Evolutionary conservation across 2,329 filamentous ascomycete genomes (phyloP), one percentile per base, ranked within the genome.

Genomic region (Acarospora socialis): DNA sequence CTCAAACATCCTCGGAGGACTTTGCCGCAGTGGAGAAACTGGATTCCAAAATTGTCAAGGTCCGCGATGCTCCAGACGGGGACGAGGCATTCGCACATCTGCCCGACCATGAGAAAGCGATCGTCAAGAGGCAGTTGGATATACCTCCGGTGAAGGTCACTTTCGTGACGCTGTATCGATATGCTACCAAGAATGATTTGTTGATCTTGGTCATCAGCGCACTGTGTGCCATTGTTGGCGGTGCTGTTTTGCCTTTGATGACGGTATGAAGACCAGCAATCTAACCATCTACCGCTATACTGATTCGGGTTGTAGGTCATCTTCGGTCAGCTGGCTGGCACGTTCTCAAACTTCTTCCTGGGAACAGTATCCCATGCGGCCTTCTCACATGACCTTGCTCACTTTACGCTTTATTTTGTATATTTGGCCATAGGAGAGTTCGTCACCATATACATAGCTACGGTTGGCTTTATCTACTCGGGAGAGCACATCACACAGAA

Each of bases 391-490:
- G 58, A 73, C 37, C 60, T 92, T 44, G 58, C 59, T 6, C 61
- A 64, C 25, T 69, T 77, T 44, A 78, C 84, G 7, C 57, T 92
- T 21, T 92, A 92, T 55, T 90, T 92, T 43, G 60, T 93, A 20
- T 92, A 92, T 52, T 68, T 93, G 28, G 83, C 71, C 25, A 73
- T 92, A 36, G 83, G 66, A 41, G 78, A 86, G 49, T 92, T 92
- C 43, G 56, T 81, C 27, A 74, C 76, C 3, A 69, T 77, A 26
- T 92, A 92, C 52, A 61, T 92, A 37, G 68, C 73, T 15, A 94
- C 86, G 0, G 74, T 92, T 12, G 81, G 82, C 13, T 94, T 92
- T 59, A 92, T 94, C 45, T 93, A 83, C 48, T 77, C 74, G 0
- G 81, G 81, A 35, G 81, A 87, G 53, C 77, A 83, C 48, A 73